phyloP scores from a whole-genome alignment of 179 eudicot species.

The Actinidia polygama region DNA sequence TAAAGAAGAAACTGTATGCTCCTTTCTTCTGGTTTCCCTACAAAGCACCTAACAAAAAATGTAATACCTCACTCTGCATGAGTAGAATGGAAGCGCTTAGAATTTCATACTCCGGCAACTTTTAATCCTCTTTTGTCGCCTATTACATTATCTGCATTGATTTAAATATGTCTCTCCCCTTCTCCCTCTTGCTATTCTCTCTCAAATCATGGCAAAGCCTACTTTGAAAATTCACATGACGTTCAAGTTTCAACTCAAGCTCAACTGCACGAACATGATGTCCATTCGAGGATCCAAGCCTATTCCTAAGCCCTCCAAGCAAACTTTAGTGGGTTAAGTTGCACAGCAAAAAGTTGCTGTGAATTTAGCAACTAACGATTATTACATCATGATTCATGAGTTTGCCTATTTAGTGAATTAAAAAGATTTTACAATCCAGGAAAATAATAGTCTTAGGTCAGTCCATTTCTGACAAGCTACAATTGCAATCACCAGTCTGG shows the following conservation, averaged over 20 bases:
- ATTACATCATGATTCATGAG: neutral
- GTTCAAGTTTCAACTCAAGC: too few species aligned
- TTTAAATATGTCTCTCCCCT: too few species aligned
- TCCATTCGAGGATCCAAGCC: neutral
- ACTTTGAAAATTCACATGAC: too few species aligned
- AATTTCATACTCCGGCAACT: neutral
- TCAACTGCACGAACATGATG: too few species aligned
- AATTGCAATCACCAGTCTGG: neutral
- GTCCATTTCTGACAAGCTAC: slow-evolving; percentile 2
- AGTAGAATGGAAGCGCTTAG: neutral
- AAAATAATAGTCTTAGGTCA: neutral
- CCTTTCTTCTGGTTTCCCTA: neutral
- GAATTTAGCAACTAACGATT: neutral
- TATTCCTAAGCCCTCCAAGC: neutral
- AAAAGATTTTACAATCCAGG: neutral
- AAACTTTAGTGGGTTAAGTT: neutral
- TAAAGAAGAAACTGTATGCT: neutral
- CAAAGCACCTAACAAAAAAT: neutral
- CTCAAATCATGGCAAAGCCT: too few species aligned
- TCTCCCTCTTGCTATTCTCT: too few species aligned
- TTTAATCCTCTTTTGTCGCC: too few species aligned
- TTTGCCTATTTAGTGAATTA: neutral
- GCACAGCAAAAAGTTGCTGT: slow-evolving; percentile 1
- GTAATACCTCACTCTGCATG: neutral
- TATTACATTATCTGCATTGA: neutral